Percentiles rank a stretch among this genome's conserved stretches.
phyloP scores from a whole-genome alignment of 805 yeast species.

The Zygosaccharomyces bisporus region DNA sequence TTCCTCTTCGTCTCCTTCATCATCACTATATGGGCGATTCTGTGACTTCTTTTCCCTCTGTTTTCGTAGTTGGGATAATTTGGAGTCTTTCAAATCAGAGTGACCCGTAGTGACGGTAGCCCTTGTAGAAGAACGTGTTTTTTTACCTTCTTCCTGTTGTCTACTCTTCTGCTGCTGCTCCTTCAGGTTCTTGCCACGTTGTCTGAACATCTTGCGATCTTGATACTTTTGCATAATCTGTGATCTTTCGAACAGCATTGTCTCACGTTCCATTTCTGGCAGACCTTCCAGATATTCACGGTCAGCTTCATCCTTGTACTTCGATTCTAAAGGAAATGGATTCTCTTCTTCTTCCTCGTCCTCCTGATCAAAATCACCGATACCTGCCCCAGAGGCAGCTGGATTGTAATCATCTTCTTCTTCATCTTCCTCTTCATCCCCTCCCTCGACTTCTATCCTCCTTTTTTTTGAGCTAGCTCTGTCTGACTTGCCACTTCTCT shows the following conservation, averaged over 20 bases:
- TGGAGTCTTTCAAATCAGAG: conserved; percentile 43
- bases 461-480: conserved; percentile 35
- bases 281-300: conserved; percentile 56
- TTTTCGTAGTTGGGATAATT: conserved; percentile 68
- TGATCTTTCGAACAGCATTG: conserved; percentile 83
- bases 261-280: conserved; percentile 93
- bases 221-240: conserved; percentile 87
- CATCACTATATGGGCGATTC: conserved; percentile 41
- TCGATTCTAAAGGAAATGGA: conserved; percentile 93
- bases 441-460: conserved; percentile 32
- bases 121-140: conserved; percentile 32
- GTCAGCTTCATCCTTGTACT: conserved; percentile 80
- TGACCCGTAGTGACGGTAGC: conserved; percentile 41
- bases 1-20: conserved; percentile 42
- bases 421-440: conserved; percentile 31
- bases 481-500: conserved; percentile 30
- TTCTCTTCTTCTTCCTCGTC: conserved; percentile 45
- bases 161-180: conserved; percentile 28
- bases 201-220: conserved; percentile 77
- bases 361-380: conserved; percentile 35
- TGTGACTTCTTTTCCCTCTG: conserved; percentile 65
- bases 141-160: conserved; percentile 28
- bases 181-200: conserved; percentile 59
- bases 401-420: conserved; percentile 41
- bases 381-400: conserved; percentile 24